Conservation (phyloP, 352 stramenopile species). For the Blastocystis sp. region DNA sequence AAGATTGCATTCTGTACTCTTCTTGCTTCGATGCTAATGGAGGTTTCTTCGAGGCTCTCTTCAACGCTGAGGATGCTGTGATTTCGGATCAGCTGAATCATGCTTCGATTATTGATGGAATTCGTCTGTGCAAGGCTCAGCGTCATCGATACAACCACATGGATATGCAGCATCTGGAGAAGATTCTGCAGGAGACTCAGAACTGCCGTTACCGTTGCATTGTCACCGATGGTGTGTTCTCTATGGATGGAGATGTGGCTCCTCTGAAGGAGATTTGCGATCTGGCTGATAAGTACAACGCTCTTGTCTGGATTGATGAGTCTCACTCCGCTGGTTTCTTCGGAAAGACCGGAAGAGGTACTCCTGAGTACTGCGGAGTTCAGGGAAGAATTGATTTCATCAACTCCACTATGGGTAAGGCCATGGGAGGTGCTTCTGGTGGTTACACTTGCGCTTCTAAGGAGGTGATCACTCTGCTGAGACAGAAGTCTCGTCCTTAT, state of each 20-base stretch:
- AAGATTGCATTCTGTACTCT: slow-evolving; percentile 85
- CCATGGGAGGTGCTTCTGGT: slow-evolving; percentile 80
- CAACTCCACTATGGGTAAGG: slow-evolving; percentile 86
- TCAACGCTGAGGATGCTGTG: slow-evolving; percentile 80
- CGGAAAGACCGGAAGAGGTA: slow-evolving; percentile 79
- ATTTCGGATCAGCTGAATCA: slow-evolving; percentile 86
- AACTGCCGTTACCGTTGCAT: slow-evolving; percentile 81
- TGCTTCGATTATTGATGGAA: slow-evolving; percentile 83
- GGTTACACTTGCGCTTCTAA: slow-evolving; percentile 73
- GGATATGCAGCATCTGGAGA: slow-evolving; percentile 81
- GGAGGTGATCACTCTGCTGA: slow-evolving; percentile 81
- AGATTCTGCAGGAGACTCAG: slow-evolving; percentile 78
- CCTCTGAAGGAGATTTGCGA: slow-evolving; percentile 79
- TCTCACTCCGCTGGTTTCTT: slow-evolving; percentile 87
- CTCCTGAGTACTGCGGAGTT: slow-evolving; percentile 81
- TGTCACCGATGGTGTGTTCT: slow-evolving; percentile 86
- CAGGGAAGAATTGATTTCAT: slow-evolving; percentile 82
- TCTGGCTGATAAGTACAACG: slow-evolving; percentile 82
- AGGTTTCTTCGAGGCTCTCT: slow-evolving; percentile 79
- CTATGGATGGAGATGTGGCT: slow-evolving; percentile 85
- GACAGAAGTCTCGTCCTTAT: slow-evolving; percentile 81
- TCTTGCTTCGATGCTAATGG: slow-evolving; percentile 87
- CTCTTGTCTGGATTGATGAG: slow-evolving; percentile 84
- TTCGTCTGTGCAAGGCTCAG: slow-evolving; percentile 84
- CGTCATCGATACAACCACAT: slow-evolving; percentile 84